These are phyloP conservation scores for Geotrichum aggregatum DNA, from an alignment of 1,139 yeast genomes.

Conservation along the genomic window DNA sequence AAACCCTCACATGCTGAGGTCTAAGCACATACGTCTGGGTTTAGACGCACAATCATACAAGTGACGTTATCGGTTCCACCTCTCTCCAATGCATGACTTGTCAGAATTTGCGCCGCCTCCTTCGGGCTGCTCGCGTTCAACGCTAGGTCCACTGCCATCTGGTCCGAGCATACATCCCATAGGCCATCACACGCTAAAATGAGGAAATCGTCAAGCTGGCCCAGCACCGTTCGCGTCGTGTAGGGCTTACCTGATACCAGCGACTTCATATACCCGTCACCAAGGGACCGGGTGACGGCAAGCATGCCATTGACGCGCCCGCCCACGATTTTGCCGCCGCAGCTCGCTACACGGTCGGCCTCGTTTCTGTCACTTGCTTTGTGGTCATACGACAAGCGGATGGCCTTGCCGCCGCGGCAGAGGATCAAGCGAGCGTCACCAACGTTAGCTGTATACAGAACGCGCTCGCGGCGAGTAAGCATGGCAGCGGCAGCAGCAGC, in stretches of 20 bases:
- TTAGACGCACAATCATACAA: constrained; percentile 72
- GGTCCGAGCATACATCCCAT: constrained; percentile 88
- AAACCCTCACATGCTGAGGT: too few relatives aligned
- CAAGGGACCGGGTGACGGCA: constrained; percentile 90
- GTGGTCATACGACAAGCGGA: constrained; percentile 86
- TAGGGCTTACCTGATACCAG: constrained; percentile 87
- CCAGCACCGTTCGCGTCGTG: constrained; percentile 80
- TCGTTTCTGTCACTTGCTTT: constrained; percentile 84
- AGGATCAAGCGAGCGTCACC: constrained; percentile 89
- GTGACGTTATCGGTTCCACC: constrained; percentile 90
- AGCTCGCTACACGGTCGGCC: constrained; percentile 63
- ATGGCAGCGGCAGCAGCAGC: constrained; percentile 33
- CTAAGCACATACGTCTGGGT: too few relatives aligned
- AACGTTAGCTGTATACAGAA: constrained; percentile 90
- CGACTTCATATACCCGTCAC: constrained; percentile 90
- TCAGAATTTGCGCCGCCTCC: constrained; percentile 62
- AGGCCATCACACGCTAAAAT: constrained; percentile 91
- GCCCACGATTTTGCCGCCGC: constrained; percentile 85
- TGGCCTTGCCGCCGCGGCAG: constrained; percentile 66
- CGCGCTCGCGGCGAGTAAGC: constrained; percentile 39
- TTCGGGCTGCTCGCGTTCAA: constrained; percentile 55
- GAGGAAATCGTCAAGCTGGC: constrained; percentile 60
- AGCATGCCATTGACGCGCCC: constrained; percentile 93
- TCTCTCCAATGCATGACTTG: constrained; percentile 70
- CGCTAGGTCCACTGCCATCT: constrained; percentile 70